Percentiles rank a stretch among this genome's conserved stretches.
Conservation (phyloP, 108 stramenopile genomes). For the Skeletonema costatum region DNA sequence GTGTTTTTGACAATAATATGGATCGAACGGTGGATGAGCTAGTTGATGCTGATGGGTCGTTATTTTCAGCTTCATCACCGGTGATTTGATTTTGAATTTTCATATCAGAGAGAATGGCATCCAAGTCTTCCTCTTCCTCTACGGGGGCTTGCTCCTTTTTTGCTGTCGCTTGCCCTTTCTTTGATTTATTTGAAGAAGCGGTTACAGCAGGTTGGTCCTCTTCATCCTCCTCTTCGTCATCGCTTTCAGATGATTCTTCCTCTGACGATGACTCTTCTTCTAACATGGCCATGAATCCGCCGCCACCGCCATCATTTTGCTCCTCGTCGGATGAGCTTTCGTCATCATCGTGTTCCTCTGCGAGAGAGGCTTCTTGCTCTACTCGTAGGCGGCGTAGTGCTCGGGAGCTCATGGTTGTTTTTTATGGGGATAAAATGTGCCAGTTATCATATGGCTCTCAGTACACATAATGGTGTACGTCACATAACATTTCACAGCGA, state of each 20-base stretch:
- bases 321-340: conserved; percentile 10
- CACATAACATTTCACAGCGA: no score
- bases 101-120: conserved; percentile 40
- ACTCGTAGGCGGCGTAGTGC: conserved; percentile 65
- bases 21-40: conserved; percentile 11
- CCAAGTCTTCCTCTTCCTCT: conserved; percentile 47
- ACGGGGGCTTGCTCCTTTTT: neutral
- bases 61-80: neutral
- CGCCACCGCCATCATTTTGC: conserved; percentile 10
- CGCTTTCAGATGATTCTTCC: conserved; percentile 11
- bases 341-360: conserved; percentile 18
- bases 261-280: conserved; percentile 23
- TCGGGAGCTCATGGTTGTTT: conserved; percentile 69
- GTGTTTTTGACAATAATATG: conserved; percentile 12
- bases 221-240: conserved; percentile 11
- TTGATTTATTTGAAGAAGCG: conserved; percentile 1
- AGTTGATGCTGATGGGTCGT: neutral
- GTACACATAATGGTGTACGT: no score
- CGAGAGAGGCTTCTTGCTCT: conserved; percentile 43
- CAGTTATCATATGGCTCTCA: no score
- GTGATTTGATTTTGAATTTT: conserved; percentile 1
- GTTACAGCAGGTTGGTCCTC: neutral
- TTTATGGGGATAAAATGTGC: no score
- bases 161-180: neutral
- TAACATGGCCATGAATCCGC: conserved; percentile 48